phyloP scores from a whole-genome alignment of 495 filamentous ascomycete genomes.

The Penicillium taxi region DNA sequence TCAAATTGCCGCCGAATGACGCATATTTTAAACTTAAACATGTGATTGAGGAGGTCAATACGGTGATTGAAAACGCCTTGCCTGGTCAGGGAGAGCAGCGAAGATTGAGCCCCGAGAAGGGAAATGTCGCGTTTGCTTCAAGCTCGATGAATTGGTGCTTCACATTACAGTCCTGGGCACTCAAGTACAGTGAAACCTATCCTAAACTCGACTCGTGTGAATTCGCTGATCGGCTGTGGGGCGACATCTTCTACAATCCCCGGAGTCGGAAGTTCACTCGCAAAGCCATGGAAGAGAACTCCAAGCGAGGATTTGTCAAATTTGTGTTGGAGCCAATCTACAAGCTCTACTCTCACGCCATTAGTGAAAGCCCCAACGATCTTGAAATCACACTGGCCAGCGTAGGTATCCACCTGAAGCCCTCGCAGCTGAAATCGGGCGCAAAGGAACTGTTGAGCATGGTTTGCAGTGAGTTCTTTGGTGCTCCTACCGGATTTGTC shows the following conservation, averaged over 20 bases:
- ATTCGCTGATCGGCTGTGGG: conserved; percentile 80
- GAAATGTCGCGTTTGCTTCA: conserved; percentile 92
- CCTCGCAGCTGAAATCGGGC: conserved; percentile 81
- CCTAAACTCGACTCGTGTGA: conserved; percentile 69
- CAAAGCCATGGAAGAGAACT: conserved; percentile 70
- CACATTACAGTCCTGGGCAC: conserved; percentile 84
- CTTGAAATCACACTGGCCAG: conserved; percentile 71
- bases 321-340: conserved; percentile 96
- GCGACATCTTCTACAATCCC: conserved; percentile 95
- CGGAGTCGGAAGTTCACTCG: conserved; percentile 81
- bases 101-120: conserved; percentile 89
- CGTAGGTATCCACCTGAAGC: conserved; percentile 79
- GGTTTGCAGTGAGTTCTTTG: conserved; percentile 94
- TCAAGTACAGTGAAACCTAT: conserved; percentile 90
- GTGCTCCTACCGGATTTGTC: conserved; percentile 79
- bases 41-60: conserved; percentile 96
- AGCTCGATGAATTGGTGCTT: conserved; percentile 95
- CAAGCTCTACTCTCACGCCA: conserved; percentile 93
- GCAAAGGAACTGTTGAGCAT: conserved; percentile 81
- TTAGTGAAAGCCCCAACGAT: conserved; percentile 83
- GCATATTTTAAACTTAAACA: conserved; percentile 99
- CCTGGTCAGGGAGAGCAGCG: conserved; percentile 74
- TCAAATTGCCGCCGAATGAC: conserved; percentile 89
- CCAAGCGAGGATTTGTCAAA: conserved; percentile 84
- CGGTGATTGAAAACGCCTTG: conserved; percentile 77